A percentile compares a stretch with the other conserved stretches of the same genome.
phyloP scores from a whole-genome alignment of 2,329 filamentous ascomycete genomes.

The Trichocomaceae sp. region DNA sequence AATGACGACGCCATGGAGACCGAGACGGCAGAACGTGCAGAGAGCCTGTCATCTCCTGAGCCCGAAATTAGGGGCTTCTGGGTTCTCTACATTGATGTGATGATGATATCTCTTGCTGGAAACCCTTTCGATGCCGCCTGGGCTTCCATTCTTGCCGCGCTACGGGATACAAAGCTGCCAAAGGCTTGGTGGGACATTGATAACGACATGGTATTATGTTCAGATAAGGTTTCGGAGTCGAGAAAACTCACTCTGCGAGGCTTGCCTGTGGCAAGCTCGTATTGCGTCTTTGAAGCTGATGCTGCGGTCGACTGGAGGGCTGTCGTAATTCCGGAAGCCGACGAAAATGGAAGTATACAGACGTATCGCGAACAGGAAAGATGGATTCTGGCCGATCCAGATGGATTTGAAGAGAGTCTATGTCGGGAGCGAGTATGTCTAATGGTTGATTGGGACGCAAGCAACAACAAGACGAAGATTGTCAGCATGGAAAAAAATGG shows the following conservation, averaged over 20 bases:
- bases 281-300: slow-evolving; percentile 66
- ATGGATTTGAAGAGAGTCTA: slow-evolving; percentile 79
- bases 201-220: slow-evolving; percentile 70
- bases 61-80: slow-evolving; percentile 74
- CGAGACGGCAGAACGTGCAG: slow-evolving; percentile 24
- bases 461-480: slow-evolving; percentile 46
- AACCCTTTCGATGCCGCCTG: slow-evolving; percentile 89
- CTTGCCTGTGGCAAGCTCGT: slow-evolving; percentile 69
- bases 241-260: slow-evolving; percentile 54
- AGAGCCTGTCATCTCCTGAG: slow-evolving; percentile 31
- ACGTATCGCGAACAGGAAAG: slow-evolving; percentile 26
- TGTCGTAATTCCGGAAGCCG: slow-evolving; percentile 29
- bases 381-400: slow-evolving; percentile 83
- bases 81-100: slow-evolving; percentile 90
- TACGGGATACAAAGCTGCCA: slow-evolving; percentile 71
- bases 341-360: slow-evolving; percentile 44
- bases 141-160: slow-evolving; percentile 72
- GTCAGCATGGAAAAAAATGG: slow-evolving; percentile 76
- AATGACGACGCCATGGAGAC: slow-evolving; percentile 40
- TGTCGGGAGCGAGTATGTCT: slow-evolving; percentile 79
- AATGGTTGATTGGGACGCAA: slow-evolving; percentile 57
- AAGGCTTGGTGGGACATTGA: slow-evolving; percentile 78
- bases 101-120: slow-evolving; percentile 88
- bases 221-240: slow-evolving; percentile 50
- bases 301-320: slow-evolving; percentile 33